Percentiles rank a stretch among this genome's conserved stretches.
Conservation (phyloP, 1,284 basidiomycete genomes). For the Clitocybe nebularis region DNA sequence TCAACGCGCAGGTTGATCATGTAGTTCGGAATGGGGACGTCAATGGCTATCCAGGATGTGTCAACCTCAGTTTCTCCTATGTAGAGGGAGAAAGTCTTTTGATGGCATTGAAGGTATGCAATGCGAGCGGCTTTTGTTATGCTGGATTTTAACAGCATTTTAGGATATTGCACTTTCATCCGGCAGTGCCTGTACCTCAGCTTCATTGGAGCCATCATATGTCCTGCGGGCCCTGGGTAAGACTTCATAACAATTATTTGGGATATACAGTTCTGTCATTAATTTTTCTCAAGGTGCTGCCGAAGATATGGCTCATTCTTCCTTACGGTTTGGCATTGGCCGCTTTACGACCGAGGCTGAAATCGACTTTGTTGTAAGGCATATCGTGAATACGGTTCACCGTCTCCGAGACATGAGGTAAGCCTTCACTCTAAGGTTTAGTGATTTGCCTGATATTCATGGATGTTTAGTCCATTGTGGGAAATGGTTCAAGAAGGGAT, state of each 20-base stretch:
- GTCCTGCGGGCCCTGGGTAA: conserved; percentile 91
- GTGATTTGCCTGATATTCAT: no score
- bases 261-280: background rate
- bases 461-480: conserved; percentile 92
- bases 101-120: conserved; percentile 94
- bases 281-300: conserved; percentile 62
- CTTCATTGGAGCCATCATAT: conserved; percentile 97
- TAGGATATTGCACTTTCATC: conserved; percentile 96
- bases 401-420: conserved; percentile 55
- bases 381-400: conserved; percentile 83
- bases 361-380: conserved; percentile 90
- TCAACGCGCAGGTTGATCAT: conserved; percentile 82
- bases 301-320: conserved; percentile 99
- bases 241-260: conserved; percentile 12
- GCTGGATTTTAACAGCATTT: conserved; percentile 10
- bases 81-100: conserved; percentile 97
- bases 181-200: conserved; percentile 97
- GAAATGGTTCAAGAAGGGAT: conserved; percentile 99
- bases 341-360: conserved; percentile 98
- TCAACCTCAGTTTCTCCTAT: conserved; percentile 95
- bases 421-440: no score
- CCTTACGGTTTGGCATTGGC: conserved; percentile 95
- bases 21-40: conserved; percentile 94
- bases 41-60: conserved; percentile 87
- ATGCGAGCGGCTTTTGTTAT: background rate